Percentiles rank a stretch among this genome's conserved stretches.
Conservation (phyloP, 352 stramenopile genomes). For the Phytophthora sojae region DNA sequence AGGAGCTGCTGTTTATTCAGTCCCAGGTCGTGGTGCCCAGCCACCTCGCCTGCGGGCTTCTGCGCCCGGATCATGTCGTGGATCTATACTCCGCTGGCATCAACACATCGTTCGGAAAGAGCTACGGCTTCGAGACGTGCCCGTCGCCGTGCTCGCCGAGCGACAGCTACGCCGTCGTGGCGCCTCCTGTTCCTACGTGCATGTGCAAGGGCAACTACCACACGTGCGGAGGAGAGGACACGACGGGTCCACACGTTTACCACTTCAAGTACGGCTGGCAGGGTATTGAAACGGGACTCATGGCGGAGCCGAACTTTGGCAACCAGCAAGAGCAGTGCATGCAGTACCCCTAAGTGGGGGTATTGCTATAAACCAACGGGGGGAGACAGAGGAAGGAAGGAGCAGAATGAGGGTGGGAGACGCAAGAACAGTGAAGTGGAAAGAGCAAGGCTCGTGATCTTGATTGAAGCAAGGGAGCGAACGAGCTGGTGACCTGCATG, state of each 20-base stretch:
- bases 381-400: conserved; percentile 12
- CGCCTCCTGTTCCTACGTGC: conserved; percentile 31
- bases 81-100: conserved; percentile 53
- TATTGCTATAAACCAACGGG: conserved; percentile 7
- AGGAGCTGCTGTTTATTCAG: conserved; percentile 81
- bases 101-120: conserved; percentile 42
- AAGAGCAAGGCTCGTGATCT: conserved; percentile 36
- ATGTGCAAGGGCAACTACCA: conserved; percentile 71
- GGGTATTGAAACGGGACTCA: conserved; percentile 53
- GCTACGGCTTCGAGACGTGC: conserved; percentile 46
- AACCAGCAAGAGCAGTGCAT: conserved; percentile 41
- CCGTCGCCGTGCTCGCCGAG: conserved; percentile 69
- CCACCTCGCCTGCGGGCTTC: conserved; percentile 66
- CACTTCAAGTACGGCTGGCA: conserved; percentile 89
- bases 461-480: conserved; percentile 37
- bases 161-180: conserved; percentile 61
- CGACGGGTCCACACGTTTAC: conserved; percentile 66
- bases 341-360: conserved; percentile 44
- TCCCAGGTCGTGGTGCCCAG: conserved; percentile 66
- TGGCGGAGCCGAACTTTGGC: conserved; percentile 39
- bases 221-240: conserved; percentile 49
- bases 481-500: conserved; percentile 24
- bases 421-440: conserved; percentile 39
- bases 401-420: conserved; percentile 7
- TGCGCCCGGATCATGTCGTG: conserved; percentile 55